Evolutionary conservation across 2,329 filamentous ascomycete species (phyloP).

Genomic region (Fusarium sp.): DNA sequence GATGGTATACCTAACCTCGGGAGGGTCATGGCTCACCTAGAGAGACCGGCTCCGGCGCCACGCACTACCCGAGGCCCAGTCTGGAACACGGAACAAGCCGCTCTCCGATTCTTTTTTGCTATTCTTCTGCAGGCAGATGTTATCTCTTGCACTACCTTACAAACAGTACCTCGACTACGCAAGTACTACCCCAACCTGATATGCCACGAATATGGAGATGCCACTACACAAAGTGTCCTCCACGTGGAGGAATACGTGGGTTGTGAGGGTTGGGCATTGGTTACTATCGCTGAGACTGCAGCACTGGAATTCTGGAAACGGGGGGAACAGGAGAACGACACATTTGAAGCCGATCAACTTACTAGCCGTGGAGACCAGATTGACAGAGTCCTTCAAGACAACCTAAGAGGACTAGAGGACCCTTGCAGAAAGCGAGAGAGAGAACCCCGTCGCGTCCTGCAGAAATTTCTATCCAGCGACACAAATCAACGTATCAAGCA

Average conservation of each 20-base stretch:
- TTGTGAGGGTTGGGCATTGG: neutral
- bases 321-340: neutral
- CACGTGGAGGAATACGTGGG: neutral
- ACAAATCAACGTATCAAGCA: neutral
- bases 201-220: neutral
- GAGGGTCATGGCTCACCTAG: neutral
- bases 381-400: neutral
- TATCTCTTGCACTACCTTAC: neutral
- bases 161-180: neutral
- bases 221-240: neutral
- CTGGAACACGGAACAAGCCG: neutral
- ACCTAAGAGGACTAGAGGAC: neutral
- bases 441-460: neutral
- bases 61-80: neutral
- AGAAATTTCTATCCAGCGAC: neutral
- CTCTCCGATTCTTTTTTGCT: neutral
- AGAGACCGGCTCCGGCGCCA: neutral
- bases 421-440: neutral
- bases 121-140: neutral
- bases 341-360: neutral
- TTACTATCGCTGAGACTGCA: neutral
- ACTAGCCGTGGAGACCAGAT: neutral
- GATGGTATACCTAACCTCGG: neutral
- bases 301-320: neutral
- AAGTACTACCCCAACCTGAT: neutral